These are phyloP conservation scores for Hemisphaericaspora lyxosophila DNA, from an alignment of 1,139 yeast species.

Conservation along the genomic window DNA sequence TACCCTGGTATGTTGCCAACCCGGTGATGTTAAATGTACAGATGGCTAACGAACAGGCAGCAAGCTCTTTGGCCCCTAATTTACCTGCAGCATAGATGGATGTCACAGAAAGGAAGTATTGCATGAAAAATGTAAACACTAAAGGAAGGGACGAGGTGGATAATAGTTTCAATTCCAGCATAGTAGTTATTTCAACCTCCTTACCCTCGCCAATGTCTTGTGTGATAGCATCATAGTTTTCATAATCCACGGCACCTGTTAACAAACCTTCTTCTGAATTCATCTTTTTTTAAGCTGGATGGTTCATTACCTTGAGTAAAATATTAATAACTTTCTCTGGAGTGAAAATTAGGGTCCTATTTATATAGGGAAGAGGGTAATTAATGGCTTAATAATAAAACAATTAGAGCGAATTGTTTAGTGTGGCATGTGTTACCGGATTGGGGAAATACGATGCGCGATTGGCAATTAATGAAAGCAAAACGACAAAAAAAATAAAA, in stretches of 20 bases:
- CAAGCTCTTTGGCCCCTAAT: slow-evolving; percentile 45
- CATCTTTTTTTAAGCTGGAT: slow-evolving; percentile 15
- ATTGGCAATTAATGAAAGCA: too few species aligned
- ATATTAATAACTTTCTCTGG: too few species aligned
- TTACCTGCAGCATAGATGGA: slow-evolving; percentile 51
- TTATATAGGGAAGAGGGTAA: not conserved
- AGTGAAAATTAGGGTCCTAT: not conserved
- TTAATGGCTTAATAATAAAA: too few species aligned
- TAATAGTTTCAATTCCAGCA: slow-evolving; percentile 30
- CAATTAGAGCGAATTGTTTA: not conserved
- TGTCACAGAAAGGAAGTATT: slow-evolving; percentile 48
- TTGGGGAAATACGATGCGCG: slow-evolving; percentile 6
- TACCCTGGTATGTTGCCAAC: slow-evolving; percentile 49
- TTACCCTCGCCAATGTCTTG: slow-evolving; percentile 12
- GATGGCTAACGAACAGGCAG: slow-evolving; percentile 50
- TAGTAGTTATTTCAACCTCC: slow-evolving; percentile 6
- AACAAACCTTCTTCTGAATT: slow-evolving; percentile 34
- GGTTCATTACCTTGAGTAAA: not conserved
- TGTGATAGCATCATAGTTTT: slow-evolving; percentile 17
- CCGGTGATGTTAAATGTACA: slow-evolving; percentile 52
- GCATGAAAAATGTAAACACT: slow-evolving; percentile 49
- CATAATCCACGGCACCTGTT: slow-evolving; percentile 25
- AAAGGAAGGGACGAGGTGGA: slow-evolving; percentile 42
- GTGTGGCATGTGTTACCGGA: slow-evolving; percentile 3
- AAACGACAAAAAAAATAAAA: too few species aligned